These are phyloP conservation scores for Sutorius australiensis DNA, from an alignment of 768 basidiomycete species.

Conservation along the genomic window DNA sequence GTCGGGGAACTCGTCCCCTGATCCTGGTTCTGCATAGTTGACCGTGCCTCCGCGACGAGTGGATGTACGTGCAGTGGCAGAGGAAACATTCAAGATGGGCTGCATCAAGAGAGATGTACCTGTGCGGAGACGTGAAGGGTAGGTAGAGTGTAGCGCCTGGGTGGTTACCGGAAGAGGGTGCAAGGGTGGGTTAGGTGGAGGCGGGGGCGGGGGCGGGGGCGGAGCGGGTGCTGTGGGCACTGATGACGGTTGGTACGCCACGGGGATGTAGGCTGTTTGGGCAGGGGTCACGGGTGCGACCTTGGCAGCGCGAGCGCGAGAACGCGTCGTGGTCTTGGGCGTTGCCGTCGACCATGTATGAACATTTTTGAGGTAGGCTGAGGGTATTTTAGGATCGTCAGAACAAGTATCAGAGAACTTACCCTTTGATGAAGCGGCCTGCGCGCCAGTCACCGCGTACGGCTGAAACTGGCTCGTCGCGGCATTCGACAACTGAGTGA, in stretches of 20 bases:
- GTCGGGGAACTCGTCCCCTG: slow-evolving; percentile 77
- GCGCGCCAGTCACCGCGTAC: slow-evolving; percentile 31
- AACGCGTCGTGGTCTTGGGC: slow-evolving; percentile 38
- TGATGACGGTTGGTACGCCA: slow-evolving; percentile 38
- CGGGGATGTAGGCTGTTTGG: slow-evolving; percentile 34
- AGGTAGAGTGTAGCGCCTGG: slow-evolving; percentile 79
- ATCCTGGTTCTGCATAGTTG: slow-evolving; percentile 86
- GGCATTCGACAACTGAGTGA: slow-evolving; percentile 48
- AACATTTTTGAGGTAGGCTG: slow-evolving; percentile 66
- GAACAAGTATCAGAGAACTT: neutral
- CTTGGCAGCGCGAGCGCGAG: slow-evolving; percentile 34
- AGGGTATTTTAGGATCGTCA: slow-evolving; percentile 14
- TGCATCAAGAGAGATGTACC: slow-evolving; percentile 90
- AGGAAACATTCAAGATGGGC: slow-evolving; percentile 56
- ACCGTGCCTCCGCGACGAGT: slow-evolving; percentile 65
- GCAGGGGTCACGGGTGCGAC: slow-evolving; percentile 38
- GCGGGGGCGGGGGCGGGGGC: slow-evolving; percentile 32
- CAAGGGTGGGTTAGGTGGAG: slow-evolving; percentile 46
- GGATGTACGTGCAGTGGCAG: slow-evolving; percentile 43
- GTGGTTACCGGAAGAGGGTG: slow-evolving; percentile 55
- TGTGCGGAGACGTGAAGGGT: slow-evolving; percentile 85
- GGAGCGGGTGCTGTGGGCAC: slow-evolving; percentile 20
- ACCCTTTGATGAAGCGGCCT: slow-evolving; percentile 30
- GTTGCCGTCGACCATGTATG: slow-evolving; percentile 64
- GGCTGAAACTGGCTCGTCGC: slow-evolving; percentile 36